Evolutionary conservation across 202 grass and related monocot species (phyloP), one percentile per base, ranked within the genome.

Genomic region (Schoenoplectus triqueter): DNA sequence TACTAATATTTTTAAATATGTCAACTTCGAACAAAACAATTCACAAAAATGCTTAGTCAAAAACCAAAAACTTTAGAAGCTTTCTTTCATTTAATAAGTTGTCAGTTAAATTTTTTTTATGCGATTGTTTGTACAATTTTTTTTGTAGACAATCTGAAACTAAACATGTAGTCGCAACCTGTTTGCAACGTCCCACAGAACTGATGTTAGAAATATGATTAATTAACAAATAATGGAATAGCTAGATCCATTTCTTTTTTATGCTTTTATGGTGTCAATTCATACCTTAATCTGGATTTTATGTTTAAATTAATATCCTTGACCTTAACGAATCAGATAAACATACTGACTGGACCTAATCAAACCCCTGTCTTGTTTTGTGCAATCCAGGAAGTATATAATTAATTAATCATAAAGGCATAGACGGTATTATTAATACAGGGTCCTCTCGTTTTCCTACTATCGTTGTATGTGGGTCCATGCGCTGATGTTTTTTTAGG

Each of bases 41-140:
- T 31, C 4, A 51, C 18, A 54, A 73, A 72, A 72, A 20, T 78
- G 6, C 52, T 78, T 78, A 59, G 74, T 78, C 74, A 78, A 78
- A 78, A 78, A 78, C 74, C 73, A 41, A 44, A 59, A 42, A n/a
- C 10, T n/a, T 57, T 41, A 78, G 73, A 51, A 13, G 31, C 42
- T 78, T 78, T 17, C 21, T 10, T 78, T 4, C 1, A 41, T 78
- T 57, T 57, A 57, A 57, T 59, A 15, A 59, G 56, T 59, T n/a
- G 56, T 59, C 14, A 59, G 11, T 59, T 59, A n/a, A 59, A 59
- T 59, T n/a, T n/a, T n/a, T 59, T 3, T 15, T 59, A 59, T 59
- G 13, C 3, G 15, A 59, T 13, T 59, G 56, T 3, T 31, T 59
- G 56, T 15, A 59, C 56, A 59, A 31, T 59, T 59, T 59, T 14